These are phyloP conservation scores for Geranium incanum DNA, from an alignment of 441 rosid species.

Conservation along the genomic window DNA sequence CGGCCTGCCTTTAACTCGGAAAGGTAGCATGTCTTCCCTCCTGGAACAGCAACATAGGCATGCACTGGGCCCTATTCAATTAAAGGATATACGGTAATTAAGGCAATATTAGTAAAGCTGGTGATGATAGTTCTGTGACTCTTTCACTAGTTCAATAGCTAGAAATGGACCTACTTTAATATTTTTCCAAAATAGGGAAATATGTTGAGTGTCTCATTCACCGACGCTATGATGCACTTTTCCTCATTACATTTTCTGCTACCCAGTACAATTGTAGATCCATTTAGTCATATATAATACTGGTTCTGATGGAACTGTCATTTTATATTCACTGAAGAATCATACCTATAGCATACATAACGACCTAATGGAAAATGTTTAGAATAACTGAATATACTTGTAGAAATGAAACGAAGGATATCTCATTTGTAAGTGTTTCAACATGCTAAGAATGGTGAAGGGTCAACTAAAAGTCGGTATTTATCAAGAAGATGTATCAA, in stretches of 20 bases:
- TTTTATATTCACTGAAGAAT: neutral
- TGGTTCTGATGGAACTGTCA: neutral
- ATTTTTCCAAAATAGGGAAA: neutral
- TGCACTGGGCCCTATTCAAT: constrained; percentile 72
- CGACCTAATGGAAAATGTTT: neutral
- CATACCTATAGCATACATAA: neutral
- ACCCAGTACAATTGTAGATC: no score
- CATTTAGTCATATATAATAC: neutral
- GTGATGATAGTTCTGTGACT: no score
- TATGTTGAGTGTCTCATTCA: neutral
- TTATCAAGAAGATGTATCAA: neutral
- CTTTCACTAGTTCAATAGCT: constrained; percentile 22
- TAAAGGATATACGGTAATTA: neutral
- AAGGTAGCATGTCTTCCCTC: constrained; percentile 81
- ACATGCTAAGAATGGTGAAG: no score
- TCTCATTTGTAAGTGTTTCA: neutral
- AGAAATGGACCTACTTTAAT: no score
- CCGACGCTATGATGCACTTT: neutral
- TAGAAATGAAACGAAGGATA: neutral
- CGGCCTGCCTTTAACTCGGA: constrained; percentile 73
- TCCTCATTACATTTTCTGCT: neutral
- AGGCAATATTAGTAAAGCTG: neutral
- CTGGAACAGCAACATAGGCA: constrained; percentile 69
- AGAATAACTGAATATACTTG: neutral
- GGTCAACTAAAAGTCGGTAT: neutral